phyloP scores from a whole-genome alignment of 371 early-diverging fungal species.

The Syncephalastrum racemosum region DNA sequence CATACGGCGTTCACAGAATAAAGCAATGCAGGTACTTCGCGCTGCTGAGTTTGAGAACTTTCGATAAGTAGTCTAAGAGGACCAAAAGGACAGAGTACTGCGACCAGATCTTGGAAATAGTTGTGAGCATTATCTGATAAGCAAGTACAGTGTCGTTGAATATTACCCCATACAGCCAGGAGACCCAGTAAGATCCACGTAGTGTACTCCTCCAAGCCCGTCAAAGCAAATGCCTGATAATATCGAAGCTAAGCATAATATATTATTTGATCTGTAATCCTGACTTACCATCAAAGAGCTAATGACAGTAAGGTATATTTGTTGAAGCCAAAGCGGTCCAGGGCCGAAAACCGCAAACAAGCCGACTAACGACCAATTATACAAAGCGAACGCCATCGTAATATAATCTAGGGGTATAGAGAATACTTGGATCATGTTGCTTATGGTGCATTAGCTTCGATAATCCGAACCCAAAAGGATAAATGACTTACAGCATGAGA shows the following conservation, averaged over 20 bases:
- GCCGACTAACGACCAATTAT: conserved; percentile 80
- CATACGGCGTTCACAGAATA: conserved; percentile 78
- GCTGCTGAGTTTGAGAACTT: conserved; percentile 67
- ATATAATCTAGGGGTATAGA: conserved; percentile 76
- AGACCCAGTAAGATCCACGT: conserved; percentile 84
- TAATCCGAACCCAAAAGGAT: conserved; percentile 3
- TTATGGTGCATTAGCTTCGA: conserved; percentile 4
- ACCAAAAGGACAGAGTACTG: conserved; percentile 90
- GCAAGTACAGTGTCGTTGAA: not conserved
- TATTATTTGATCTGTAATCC: not conserved
- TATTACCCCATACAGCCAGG: conserved; percentile 82
- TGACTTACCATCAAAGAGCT: conserved; percentile 72
- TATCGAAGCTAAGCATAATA: not conserved
- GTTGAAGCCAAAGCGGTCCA: conserved; percentile 77
- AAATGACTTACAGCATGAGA: conserved; percentile 46
- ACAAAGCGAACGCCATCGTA: conserved; percentile 72
- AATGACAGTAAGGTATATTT: conserved; percentile 80
- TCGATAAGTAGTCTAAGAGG: conserved; percentile 83
- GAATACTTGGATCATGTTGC: conserved; percentile 59
- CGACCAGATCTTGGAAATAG: conserved; percentile 69
- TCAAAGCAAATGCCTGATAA: conserved; percentile 70
- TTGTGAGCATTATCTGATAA: not conserved
- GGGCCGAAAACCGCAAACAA: conserved; percentile 81
- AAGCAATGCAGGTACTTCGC: conserved; percentile 79
- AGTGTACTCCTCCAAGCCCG: conserved; percentile 73